Evolutionary conservation across 805 yeast genomes (phyloP), one percentile per base, ranked within the genome.

Genomic region (Saturnispora hagleri): DNA sequence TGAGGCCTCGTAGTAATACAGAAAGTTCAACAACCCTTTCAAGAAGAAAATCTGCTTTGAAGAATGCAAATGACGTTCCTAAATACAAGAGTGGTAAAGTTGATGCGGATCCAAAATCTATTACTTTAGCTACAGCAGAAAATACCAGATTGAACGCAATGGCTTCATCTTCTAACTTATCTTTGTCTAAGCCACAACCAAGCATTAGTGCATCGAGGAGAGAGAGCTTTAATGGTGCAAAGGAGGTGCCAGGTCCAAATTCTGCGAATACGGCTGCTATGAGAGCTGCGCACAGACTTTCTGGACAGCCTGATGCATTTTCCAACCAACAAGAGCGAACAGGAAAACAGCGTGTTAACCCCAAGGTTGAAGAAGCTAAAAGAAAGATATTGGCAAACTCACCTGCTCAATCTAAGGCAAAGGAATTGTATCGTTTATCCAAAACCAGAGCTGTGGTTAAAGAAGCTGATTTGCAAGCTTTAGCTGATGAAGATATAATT

Each of bases 41-140:
- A 15, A 62, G 58, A 71, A 75, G 68, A 54, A 67, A 66, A 51
- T 76, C 82, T 1, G 83, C 79, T 17, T 68, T 79, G 72, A 79
- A 79, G 47, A 66, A 65, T 42, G 47, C 63, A 18, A 51, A 51
- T 43, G 56, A 46, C 12, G 50, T 38, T 18, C 35, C 58, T 2
- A 12, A 58, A 50, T 48, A 34, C 53, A 10, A 84, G 1, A 41
- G 34, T 18, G 20, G 17, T 31, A 45, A 45, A 31, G 9, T 9
- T 9, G 48, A 44, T 15, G 86, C 87, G 0, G 77, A 77, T 27
- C 76, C 75, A 53, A 89, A 86, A 0, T 84, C 84, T 58, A 61
- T 84, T 43, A 81, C 87, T 0, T 66, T 83, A 50, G 75, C 90
- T 1, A 86, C 93, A 0, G 90, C 90, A 1, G 89, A 85, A 61